A percentile compares a stretch with the other conserved stretches of the same genome.
These are phyloP conservation scores for Aspergillus mulundensis DNA, from an alignment of 495 filamentous ascomycete genomes.

Conservation along the genomic window DNA sequence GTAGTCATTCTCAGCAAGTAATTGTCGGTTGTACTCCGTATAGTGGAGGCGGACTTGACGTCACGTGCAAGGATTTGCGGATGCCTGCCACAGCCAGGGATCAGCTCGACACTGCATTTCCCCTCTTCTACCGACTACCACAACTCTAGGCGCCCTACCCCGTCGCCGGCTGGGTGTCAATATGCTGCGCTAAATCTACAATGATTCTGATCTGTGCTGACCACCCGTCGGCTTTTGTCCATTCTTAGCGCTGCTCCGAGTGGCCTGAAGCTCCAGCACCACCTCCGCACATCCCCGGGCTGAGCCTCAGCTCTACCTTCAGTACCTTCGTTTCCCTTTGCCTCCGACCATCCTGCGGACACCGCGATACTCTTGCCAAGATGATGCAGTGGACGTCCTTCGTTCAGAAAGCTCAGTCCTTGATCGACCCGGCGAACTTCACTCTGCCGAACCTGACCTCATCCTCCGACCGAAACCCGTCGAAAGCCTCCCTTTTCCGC, in stretches of 20 bases:
- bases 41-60: background rate
- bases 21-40: background rate
- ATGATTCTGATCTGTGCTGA: constrained; percentile 26
- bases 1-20: no score
- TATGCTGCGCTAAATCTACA: constrained; percentile 27
- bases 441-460: constrained; percentile 56
- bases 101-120: constrained; percentile 5
- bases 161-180: constrained; percentile 4
- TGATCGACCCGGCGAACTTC: constrained; percentile 79
- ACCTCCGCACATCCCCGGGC: constrained; percentile 19
- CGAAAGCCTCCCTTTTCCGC: constrained; percentile 90
- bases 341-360: background rate
- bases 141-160: constrained; percentile 18
- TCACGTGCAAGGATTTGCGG: constrained; percentile 17
- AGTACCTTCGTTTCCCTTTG: background rate
- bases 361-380: constrained; percentile 13
- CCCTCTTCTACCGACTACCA: constrained; percentile 5
- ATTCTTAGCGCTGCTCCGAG: constrained; percentile 19
- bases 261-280: constrained; percentile 18
- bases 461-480: constrained; percentile 68
- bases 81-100: constrained; percentile 13
- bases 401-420: constrained; percentile 90
- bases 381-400: constrained; percentile 83
- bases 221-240: constrained; percentile 25
- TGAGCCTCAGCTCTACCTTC: constrained; percentile 10